A percentile compares a stretch with the other conserved stretches of the same genome.
Conservation (phyloP, 352 stramenopile genomes). For the Labyrinthula sp. region DNA sequence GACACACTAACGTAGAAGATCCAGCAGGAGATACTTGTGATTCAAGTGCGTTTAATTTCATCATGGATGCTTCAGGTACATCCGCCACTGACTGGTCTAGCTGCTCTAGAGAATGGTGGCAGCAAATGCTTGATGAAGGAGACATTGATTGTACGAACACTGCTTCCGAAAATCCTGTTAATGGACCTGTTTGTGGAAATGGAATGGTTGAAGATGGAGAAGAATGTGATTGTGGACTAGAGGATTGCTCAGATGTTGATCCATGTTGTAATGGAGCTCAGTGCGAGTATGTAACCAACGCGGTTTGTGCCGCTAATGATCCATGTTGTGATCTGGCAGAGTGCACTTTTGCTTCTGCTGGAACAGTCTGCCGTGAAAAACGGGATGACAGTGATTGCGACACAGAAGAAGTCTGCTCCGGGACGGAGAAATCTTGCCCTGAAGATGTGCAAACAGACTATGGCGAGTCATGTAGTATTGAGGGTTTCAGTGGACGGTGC, state of each 20-base stretch:
- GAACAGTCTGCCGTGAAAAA: constrained; percentile 4
- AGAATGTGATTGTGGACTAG: constrained; percentile 22
- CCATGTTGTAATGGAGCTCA: constrained; percentile 18
- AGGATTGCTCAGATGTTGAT: constrained; percentile 21
- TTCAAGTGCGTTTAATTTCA: no score
- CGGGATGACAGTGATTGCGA: constrained; percentile 27
- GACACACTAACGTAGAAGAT: constrained; percentile 5
- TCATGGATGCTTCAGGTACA: constrained; percentile 14
- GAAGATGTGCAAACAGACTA: background rate
- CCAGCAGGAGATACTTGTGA: no score
- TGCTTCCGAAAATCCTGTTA: constrained; percentile 1
- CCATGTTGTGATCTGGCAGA: constrained; percentile 8
- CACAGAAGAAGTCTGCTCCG: constrained; percentile 7
- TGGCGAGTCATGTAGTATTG: constrained; percentile 3
- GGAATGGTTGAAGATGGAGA: constrained; percentile 16
- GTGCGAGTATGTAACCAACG: constrained; percentile 3
- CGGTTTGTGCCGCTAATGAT: constrained; percentile 17
- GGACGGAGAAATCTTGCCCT: constrained; percentile 2
- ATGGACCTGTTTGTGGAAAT: constrained; percentile 22
- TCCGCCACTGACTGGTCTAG: constrained; percentile 6
- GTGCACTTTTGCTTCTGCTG: constrained; percentile 1
- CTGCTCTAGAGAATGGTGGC: constrained; percentile 14
- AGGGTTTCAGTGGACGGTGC: no score
- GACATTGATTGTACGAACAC: constrained; percentile 2
- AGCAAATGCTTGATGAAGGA: no score